These are phyloP conservation scores for Aureobasidium musti DNA, from an alignment of 2,329 filamentous ascomycete species.

Conservation along the genomic window DNA sequence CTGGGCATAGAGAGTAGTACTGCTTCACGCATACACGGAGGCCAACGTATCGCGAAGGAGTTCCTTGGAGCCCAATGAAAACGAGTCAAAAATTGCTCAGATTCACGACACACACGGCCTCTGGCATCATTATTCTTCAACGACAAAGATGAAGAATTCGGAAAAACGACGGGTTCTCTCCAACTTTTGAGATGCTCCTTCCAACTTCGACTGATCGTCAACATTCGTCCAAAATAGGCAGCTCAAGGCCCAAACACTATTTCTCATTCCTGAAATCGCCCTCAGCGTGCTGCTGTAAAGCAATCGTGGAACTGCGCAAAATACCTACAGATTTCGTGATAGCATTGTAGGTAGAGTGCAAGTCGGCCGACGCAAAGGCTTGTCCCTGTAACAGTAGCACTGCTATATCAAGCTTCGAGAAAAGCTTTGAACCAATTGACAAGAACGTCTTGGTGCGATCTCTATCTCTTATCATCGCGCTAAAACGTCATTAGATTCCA, in stretches of 20 bases:
- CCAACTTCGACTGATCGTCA: slow-evolving; percentile 11
- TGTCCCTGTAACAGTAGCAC: not conserved
- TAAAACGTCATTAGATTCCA: slow-evolving; percentile 12
- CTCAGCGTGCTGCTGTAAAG: not conserved
- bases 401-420: slow-evolving; percentile 5
- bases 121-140: too few relatives aligned
- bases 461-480: slow-evolving; percentile 19
- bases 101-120: too few relatives aligned
- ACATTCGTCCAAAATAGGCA: slow-evolving; percentile 9
- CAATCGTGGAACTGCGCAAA: not conserved
- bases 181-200: not conserved
- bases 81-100: too few relatives aligned
- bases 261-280: not conserved
- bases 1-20: not conserved
- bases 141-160: not conserved
- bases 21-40: not conserved
- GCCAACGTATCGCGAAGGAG: not conserved
- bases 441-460: slow-evolving; percentile 3
- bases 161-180: not conserved
- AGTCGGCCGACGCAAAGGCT: not conserved
- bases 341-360: not conserved
- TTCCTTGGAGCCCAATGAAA: not conserved
- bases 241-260: slow-evolving; percentile 14
- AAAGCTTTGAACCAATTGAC: not conserved
- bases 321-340: not conserved